phyloP scores from a whole-genome alignment of 345 rosid species.

The Populus euphratica region DNA sequence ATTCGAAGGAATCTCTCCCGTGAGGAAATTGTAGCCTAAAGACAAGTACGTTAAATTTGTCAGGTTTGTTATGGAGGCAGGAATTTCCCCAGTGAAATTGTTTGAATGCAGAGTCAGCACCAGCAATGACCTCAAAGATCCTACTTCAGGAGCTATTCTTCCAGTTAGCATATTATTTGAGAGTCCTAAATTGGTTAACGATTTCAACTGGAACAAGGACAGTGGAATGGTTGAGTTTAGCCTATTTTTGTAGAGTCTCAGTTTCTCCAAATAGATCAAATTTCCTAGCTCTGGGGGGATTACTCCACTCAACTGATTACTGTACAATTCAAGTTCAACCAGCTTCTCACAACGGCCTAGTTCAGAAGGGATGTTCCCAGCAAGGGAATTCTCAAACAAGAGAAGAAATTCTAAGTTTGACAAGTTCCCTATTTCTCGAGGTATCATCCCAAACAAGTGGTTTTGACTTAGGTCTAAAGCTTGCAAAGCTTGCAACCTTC shows the following conservation, averaged over 20 bases:
- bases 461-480: slow-evolving; percentile 53
- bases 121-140: slow-evolving; percentile 49
- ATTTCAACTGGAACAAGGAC: slow-evolving; percentile 50
- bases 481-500: slow-evolving; percentile 47
- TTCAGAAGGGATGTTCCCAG: slow-evolving; percentile 61
- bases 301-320: slow-evolving; percentile 49
- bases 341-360: slow-evolving; percentile 56
- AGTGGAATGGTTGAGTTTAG: slow-evolving; percentile 67
- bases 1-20: slow-evolving; percentile 56
- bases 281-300: slow-evolving; percentile 73
- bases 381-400: slow-evolving; percentile 45
- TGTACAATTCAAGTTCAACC: slow-evolving; percentile 46
- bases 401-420: slow-evolving; percentile 40
- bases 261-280: slow-evolving; percentile 39
- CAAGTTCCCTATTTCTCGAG: slow-evolving; percentile 66
- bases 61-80: slow-evolving; percentile 56
- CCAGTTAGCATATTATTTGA: slow-evolving; percentile 64
- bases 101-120: slow-evolving; percentile 66
- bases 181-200: slow-evolving; percentile 54
- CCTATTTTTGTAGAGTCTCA: slow-evolving; percentile 48
- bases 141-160: slow-evolving; percentile 47
- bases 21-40: slow-evolving; percentile 51
- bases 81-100: slow-evolving; percentile 56
- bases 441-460: slow-evolving; percentile 56
- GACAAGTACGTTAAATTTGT: slow-evolving; percentile 59